Base-by-base conservation (phyloP, 164 flowering plant genomes). In the Nymphaea thermarum region DNA sequence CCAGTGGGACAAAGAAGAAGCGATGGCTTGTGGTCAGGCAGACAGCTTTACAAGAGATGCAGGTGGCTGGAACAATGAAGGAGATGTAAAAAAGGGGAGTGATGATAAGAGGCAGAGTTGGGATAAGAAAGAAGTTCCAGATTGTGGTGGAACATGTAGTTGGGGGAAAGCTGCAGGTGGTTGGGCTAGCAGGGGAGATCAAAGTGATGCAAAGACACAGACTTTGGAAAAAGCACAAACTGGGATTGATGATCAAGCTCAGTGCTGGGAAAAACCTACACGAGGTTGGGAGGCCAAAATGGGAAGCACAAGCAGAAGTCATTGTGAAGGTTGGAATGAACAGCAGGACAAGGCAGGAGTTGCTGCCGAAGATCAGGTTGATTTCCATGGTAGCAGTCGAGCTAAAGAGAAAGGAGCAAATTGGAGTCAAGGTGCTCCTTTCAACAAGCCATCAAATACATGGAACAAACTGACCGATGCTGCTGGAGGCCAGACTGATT, bases 161-260 rank as follows among this genome's bases (percentile, higher is more conserved):
- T 47, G 11, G 17, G 63, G 63, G 2, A 61, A 61, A 61, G 18
- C 16, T n/a, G 16, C 63, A 61, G 63, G 6, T 53, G 42, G 64
- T 82, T 87, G 86, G 88, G 74, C 73, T 57, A 67, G 70, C 47
- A 63, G 77, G 62, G 66, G 62, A 44, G 65, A 66, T 6, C 15
- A 43, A 25, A 41, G 5, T 44, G 73, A 69, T 51, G n/a, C 5
- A 6, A 55, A 44, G 43, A 42, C 68, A 18, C 64, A 67, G 55
- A n/a, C 4, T 72, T 36, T 71, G 16, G 60, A 15, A 59, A 63
- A 71, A 68, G 53, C 63, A 41, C 15, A 2, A n/a, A 51, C 44
- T 62, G n/a, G 42, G 63, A 60, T 10, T 44, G 67, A 25, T 41
- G 61, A 43, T 62, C 64, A 59, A 18, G 66, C 17, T 4, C 66